Evolutionary conservation across 1,284 basidiomycete genomes (phyloP).

Genomic region (Naganishia sp.): DNA sequence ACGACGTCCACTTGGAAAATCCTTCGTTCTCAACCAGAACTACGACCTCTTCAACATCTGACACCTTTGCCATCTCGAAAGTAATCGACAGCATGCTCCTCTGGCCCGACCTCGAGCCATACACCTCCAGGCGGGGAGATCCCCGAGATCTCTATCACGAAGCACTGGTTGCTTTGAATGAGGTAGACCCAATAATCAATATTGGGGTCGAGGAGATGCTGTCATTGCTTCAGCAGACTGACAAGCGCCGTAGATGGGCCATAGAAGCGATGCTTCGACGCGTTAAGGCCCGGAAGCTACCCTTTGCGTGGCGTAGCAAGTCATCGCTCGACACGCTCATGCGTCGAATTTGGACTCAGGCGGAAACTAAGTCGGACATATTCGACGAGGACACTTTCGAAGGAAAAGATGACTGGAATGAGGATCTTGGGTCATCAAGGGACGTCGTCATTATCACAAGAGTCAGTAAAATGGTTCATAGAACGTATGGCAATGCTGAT

Average conservation of each 20-base stretch:
- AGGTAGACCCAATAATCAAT: neutral
- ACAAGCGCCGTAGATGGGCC: neutral
- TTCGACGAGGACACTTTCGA: neutral
- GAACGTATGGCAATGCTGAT: neutral
- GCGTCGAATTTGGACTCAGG: slow-evolving; percentile 1
- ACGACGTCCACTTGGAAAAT: too few relatives aligned
- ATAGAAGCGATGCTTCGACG: slow-evolving; percentile 13
- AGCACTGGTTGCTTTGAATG: neutral
- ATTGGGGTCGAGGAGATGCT: neutral
- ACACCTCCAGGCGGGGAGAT: neutral
- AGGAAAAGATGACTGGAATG: neutral
- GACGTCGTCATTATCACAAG: slow-evolving; percentile 3
- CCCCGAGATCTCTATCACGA: neutral
- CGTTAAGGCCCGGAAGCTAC: neutral
- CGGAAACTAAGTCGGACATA: neutral
- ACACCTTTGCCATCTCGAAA: slow-evolving; percentile 2
- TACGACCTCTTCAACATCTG: too few relatives aligned
- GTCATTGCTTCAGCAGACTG: neutral
- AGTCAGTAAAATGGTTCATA: neutral
- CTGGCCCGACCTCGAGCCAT: neutral
- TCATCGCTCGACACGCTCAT: slow-evolving; percentile 4
- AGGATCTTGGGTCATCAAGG: neutral
- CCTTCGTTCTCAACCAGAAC: too few relatives aligned
- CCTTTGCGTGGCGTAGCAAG: neutral
- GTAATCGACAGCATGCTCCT: slow-evolving; percentile 12